phyloP scores from a whole-genome alignment of 495 filamentous ascomycete species.

The Penicillium waksmanii region DNA sequence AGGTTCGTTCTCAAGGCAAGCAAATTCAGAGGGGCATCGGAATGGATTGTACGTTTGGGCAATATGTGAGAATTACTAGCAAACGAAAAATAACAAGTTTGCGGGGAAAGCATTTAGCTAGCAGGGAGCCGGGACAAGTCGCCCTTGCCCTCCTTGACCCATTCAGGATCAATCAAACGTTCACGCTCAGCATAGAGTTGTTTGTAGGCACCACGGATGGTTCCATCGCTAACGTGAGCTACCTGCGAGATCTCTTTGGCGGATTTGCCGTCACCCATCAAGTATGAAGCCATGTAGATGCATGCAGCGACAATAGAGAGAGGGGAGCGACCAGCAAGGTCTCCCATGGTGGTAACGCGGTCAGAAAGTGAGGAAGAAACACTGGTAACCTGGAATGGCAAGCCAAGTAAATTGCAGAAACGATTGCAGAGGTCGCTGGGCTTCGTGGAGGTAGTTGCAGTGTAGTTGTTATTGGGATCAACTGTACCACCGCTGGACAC shows the following conservation, averaged over 20 bases:
- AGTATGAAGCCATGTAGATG: slow-evolving; percentile 90
- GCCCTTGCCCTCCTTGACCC: slow-evolving; percentile 70
- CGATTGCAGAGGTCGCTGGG: slow-evolving; percentile 84
- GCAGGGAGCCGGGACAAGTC: slow-evolving; percentile 70
- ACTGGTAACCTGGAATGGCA: slow-evolving; percentile 67
- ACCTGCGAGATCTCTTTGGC: slow-evolving; percentile 83
- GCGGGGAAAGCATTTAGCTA: slow-evolving; percentile 29
- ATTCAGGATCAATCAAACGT: slow-evolving; percentile 72
- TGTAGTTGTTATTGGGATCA: slow-evolving; percentile 62
- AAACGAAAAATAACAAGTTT: background rate
- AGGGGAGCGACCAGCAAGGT: slow-evolving; percentile 89
- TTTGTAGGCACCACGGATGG: slow-evolving; percentile 93
- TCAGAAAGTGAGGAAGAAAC: slow-evolving; percentile 75
- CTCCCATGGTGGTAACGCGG: slow-evolving; percentile 69
- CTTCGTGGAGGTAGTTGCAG: slow-evolving; percentile 75
- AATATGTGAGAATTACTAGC: background rate
- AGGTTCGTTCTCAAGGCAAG: background rate
- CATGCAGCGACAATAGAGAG: slow-evolving; percentile 92
- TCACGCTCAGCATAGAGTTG: slow-evolving; percentile 75
- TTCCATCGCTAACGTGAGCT: slow-evolving; percentile 90
- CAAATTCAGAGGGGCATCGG: background rate
- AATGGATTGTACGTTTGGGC: background rate
- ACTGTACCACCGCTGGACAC: slow-evolving; percentile 50
- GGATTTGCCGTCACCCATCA: slow-evolving; percentile 75
- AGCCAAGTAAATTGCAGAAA: slow-evolving; percentile 81